Evolutionary conservation across 2,329 filamentous ascomycete species (phyloP).

Genomic region (Aspergillus flavus): DNA sequence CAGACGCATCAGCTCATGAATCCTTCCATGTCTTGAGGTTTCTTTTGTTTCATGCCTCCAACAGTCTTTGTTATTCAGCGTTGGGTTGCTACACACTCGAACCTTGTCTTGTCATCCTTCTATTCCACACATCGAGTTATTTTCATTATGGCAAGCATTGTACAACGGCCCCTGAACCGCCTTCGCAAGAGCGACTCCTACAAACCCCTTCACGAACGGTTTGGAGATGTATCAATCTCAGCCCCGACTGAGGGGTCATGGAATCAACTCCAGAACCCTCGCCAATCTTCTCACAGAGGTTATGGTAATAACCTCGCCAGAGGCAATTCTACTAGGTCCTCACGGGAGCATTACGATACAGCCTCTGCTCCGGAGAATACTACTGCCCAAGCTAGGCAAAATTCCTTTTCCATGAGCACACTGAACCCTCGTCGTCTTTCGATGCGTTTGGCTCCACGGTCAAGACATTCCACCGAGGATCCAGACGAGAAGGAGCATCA

Average conservation of each 20-base stretch:
- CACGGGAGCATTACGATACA: conserved; percentile 10
- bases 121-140: background rate
- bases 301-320: background rate
- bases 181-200: conserved; percentile 32
- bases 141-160: conserved; percentile 30
- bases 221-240: conserved; percentile 43
- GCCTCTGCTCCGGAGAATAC: conserved; percentile 6
- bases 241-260: conserved; percentile 43
- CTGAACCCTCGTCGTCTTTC: conserved; percentile 33
- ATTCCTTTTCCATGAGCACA: conserved; percentile 22
- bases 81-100: conserved; percentile 1
- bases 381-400: conserved; percentile 15
- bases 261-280: conserved; percentile 37
- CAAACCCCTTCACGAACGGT: conserved; percentile 39
- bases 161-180: conserved; percentile 32
- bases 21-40: background rate
- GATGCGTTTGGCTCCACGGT: conserved; percentile 28
- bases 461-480: conserved; percentile 13
- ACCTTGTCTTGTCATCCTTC: background rate
- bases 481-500: conserved; percentile 10
- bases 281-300: conserved; percentile 12
- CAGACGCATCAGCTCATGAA: background rate
- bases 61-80: background rate
- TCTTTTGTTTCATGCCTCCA: background rate
- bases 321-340: background rate